Conservation (phyloP, 768 basidiomycete species). For the Polyporus arcularius region DNA sequence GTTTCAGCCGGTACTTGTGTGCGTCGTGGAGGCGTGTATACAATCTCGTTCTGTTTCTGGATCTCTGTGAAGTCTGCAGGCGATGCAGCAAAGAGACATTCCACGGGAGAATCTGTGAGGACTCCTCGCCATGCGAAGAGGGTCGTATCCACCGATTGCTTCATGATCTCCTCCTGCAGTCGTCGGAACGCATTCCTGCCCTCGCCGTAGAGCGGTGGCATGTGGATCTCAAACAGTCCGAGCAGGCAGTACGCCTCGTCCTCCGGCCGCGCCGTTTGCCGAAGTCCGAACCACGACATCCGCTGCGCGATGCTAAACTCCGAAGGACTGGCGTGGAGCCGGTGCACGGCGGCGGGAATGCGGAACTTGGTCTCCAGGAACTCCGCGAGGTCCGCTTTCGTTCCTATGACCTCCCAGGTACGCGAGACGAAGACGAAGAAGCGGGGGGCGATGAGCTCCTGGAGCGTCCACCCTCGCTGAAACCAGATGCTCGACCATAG, state of each 20-base stretch:
- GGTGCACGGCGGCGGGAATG: not conserved
- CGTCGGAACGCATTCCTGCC: not conserved
- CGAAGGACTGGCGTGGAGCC: not conserved
- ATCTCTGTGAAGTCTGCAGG: too few relatives aligned
- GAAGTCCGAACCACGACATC: not conserved
- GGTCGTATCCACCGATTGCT: not conserved
- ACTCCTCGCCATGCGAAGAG: not conserved
- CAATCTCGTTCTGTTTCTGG: too few relatives aligned
- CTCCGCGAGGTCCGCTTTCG: not conserved
- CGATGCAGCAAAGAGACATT: too few relatives aligned
- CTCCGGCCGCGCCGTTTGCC: not conserved
- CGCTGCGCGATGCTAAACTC: not conserved
- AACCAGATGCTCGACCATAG: too few relatives aligned
- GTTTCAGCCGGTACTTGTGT: too few relatives aligned
- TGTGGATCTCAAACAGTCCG: not conserved
- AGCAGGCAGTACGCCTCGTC: constrained; percentile 3
- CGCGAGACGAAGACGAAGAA: not conserved
- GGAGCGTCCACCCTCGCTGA: not conserved
- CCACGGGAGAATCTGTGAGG: too few relatives aligned
- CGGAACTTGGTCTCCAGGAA: not conserved
- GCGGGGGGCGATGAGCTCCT: not conserved
- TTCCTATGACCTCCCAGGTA: not conserved
- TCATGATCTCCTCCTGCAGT: not conserved
- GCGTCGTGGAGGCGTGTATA: too few relatives aligned
- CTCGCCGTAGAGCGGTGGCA: not conserved